Evolutionary conservation across 345 rosid species (phyloP).

Genomic region (Linum lewisii): DNA sequence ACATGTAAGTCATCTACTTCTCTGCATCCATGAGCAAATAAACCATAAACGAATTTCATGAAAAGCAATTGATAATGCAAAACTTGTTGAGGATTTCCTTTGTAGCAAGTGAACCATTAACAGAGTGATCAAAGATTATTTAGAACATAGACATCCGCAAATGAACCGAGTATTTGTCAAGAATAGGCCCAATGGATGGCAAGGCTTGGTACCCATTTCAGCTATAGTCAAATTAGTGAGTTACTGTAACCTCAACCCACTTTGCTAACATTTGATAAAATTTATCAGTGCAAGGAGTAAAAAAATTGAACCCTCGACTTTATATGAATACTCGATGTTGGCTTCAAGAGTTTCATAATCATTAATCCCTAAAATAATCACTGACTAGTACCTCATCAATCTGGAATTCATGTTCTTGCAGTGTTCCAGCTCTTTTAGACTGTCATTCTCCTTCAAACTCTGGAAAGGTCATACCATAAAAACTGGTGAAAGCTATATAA

Average conservation of each 20-base stretch:
- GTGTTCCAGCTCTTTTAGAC: conserved; percentile 47
- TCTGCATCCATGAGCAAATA: conserved; percentile 35
- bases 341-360: background rate
- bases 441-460: conserved; percentile 39
- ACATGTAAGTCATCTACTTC: conserved; percentile 55
- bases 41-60: conserved; percentile 10
- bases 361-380: too few species aligned
- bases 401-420: conserved; percentile 56
- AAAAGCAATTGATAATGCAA: background rate
- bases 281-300: background rate
- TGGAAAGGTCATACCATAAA: conserved; percentile 13
- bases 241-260: background rate
- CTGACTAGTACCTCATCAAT: conserved; percentile 44
- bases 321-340: background rate
- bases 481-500: conserved; percentile 12
- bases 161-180: too few species aligned
- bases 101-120: too few species aligned
- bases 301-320: background rate
- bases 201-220: too few species aligned
- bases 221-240: too few species aligned
- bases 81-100: background rate
- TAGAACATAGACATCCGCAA: background rate
- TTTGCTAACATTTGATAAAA: background rate
- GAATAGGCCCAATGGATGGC: too few species aligned
- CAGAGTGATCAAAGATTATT: too few species aligned